Percentiles rank a stretch among this genome's conserved stretches.
phyloP scores from a whole-genome alignment of 2,329 filamentous ascomycete genomes.

The Penicillium italicum region DNA sequence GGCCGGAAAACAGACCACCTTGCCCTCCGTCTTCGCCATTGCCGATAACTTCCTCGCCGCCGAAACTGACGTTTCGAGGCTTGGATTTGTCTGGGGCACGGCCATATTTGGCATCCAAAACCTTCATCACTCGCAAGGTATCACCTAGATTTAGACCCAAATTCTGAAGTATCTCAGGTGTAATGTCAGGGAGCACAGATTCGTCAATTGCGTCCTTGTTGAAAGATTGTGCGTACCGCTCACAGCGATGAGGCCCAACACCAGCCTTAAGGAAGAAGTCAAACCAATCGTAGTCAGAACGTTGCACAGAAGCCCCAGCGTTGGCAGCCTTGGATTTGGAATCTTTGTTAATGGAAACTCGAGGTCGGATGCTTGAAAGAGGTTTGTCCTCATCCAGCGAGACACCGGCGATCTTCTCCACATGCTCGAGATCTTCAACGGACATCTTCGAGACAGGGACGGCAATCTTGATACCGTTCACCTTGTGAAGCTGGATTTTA shows the following conservation, averaged over 20 bases:
- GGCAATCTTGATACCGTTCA: conserved; percentile 97
- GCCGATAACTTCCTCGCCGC: conserved; percentile 50
- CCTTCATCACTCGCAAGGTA: conserved; percentile 91
- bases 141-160: conserved; percentile 94
- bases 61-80: conserved; percentile 53
- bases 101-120: conserved; percentile 74
- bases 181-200: conserved; percentile 84
- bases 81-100: conserved; percentile 58
- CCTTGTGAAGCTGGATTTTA: conserved; percentile 96
- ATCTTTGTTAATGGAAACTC: conserved; percentile 34
- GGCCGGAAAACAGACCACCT: conserved; percentile 82
- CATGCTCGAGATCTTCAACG: conserved; percentile 87
- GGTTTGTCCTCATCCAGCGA: conserved; percentile 92
- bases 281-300: conserved; percentile 87
- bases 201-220: conserved; percentile 92
- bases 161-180: conserved; percentile 74
- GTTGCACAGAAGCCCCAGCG: conserved; percentile 40
- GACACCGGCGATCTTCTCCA: conserved; percentile 80
- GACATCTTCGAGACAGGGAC: conserved; percentile 97
- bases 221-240: conserved; percentile 89
- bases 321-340: conserved; percentile 31
- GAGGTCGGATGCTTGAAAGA: conserved; percentile 67
- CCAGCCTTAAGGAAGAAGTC: conserved; percentile 95
- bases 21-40: conserved; percentile 58
- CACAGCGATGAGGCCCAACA: conserved; percentile 86